phyloP scores from a whole-genome alignment of 495 filamentous ascomycete genomes.

The Bombardia bombarda region DNA sequence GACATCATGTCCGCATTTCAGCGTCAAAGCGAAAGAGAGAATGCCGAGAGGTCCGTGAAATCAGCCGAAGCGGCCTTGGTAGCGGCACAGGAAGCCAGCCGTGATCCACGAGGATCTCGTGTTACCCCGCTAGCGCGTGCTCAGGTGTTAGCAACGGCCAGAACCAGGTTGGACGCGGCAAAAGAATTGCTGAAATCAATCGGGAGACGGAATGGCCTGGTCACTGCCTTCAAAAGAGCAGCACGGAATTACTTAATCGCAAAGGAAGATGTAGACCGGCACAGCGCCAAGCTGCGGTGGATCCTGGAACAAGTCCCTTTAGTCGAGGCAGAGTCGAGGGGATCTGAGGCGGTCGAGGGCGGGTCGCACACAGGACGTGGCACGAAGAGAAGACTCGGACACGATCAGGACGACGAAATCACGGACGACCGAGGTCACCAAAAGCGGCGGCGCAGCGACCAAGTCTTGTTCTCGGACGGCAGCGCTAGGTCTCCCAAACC shows the following conservation, averaged over 20 bases:
- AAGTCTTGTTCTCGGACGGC: neutral
- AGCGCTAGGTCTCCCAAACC: neutral
- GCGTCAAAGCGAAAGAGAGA: neutral
- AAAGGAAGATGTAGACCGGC: slow-evolving; percentile 34
- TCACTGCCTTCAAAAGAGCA: neutral
- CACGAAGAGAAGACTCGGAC: neutral
- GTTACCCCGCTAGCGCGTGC: neutral
- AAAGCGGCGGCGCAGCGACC: neutral
- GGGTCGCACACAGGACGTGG: neutral
- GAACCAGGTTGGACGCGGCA: neutral
- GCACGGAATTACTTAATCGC: neutral
- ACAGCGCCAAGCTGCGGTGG: neutral
- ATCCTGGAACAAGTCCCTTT: neutral
- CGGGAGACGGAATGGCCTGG: neutral
- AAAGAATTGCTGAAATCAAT: neutral
- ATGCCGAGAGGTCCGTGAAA: neutral
- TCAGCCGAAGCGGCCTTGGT: slow-evolving; percentile 14
- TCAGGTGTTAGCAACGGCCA: neutral
- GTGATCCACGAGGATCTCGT: neutral
- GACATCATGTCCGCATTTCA: neutral
- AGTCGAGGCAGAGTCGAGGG: neutral
- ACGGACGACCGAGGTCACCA: neutral
- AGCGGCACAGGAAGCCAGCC: neutral
- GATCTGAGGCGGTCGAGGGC: neutral
- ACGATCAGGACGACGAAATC: neutral